These are phyloP conservation scores for Leccinum barrowsii DNA, from an alignment of 768 basidiomycete genomes.

Conservation along the genomic window DNA sequence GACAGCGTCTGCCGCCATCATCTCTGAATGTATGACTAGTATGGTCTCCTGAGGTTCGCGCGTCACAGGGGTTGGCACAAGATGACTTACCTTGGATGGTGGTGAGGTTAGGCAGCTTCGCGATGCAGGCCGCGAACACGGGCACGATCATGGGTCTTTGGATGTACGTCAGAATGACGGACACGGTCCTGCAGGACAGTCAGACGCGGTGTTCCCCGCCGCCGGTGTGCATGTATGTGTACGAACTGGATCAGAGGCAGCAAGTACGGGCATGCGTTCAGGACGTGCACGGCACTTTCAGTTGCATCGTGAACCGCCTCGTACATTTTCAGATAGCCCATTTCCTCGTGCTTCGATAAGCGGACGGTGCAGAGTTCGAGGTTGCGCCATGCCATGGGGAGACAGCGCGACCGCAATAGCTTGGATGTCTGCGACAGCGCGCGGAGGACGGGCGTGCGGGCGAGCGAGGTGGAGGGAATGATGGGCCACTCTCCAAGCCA, in stretches of 20 bases:
- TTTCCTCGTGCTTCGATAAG: not conserved
- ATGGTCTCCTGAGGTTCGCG: not conserved
- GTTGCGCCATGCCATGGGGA: conserved; percentile 13
- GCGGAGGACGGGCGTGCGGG: not conserved
- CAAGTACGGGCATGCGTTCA: conserved; percentile 5
- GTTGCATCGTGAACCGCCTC: not conserved
- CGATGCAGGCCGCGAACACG: conserved; percentile 7
- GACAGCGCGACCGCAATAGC: conserved; percentile 10
- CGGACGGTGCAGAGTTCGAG: conserved; percentile 1
- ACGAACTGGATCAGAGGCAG: conserved; percentile 5
- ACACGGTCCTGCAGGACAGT: not conserved
- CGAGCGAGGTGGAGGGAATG: not conserved
- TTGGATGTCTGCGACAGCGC: conserved; percentile 8
- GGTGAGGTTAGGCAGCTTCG: conserved; percentile 4
- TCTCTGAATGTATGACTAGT: not conserved
- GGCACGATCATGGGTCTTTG: not conserved
- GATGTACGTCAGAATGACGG: not conserved
- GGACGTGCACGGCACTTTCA: not conserved
- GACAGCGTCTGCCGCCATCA: conserved; percentile 1
- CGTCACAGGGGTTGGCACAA: not conserved
- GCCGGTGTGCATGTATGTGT: not conserved
- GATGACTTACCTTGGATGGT: conserved; percentile 5
- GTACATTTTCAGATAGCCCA: not conserved
- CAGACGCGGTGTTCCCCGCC: not conserved
- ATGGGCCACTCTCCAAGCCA: not conserved